Conservation (phyloP, 805 yeast genomes). For the Metschnikowia aberdeeniae region DNA sequence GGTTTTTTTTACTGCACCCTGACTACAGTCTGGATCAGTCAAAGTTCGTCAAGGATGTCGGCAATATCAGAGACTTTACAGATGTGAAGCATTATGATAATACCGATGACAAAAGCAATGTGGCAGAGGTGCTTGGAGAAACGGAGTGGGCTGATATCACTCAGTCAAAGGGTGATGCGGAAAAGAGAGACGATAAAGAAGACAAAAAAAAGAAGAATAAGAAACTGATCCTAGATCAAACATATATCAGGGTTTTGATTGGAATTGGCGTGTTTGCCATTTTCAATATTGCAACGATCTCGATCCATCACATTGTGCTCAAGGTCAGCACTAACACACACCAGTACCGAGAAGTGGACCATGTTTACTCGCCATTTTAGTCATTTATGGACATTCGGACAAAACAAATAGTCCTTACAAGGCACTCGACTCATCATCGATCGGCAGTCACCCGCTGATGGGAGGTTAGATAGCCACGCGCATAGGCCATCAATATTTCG, state of each 20-base stretch:
- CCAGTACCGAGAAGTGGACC: slow-evolving; percentile 34
- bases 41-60: too few relatives aligned
- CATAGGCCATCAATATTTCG: too few relatives aligned
- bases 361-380: slow-evolving; percentile 15
- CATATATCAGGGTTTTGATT: slow-evolving; percentile 29
- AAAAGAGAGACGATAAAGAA: background rate
- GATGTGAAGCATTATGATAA: background rate
- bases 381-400: background rate
- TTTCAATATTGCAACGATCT: slow-evolving; percentile 34
- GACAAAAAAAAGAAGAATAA: slow-evolving; percentile 3
- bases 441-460: too few relatives aligned
- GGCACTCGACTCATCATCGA: too few relatives aligned
- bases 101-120: background rate
- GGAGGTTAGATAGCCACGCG: too few relatives aligned
- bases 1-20: background rate
- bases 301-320: slow-evolving; percentile 36
- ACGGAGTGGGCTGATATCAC: background rate
- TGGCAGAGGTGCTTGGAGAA: background rate
- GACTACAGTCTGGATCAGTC: background rate
- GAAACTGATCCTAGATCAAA: slow-evolving; percentile 8
- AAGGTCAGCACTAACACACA: slow-evolving; percentile 25
- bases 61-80: too few relatives aligned
- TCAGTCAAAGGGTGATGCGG: background rate
- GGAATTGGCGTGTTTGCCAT: slow-evolving; percentile 33
- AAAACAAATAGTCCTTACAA: too few relatives aligned